Evolutionary conservation across 2,329 filamentous ascomycete species (phyloP), one percentile per base, ranked within the genome.

Genomic region (Talaromyces sp.): DNA sequence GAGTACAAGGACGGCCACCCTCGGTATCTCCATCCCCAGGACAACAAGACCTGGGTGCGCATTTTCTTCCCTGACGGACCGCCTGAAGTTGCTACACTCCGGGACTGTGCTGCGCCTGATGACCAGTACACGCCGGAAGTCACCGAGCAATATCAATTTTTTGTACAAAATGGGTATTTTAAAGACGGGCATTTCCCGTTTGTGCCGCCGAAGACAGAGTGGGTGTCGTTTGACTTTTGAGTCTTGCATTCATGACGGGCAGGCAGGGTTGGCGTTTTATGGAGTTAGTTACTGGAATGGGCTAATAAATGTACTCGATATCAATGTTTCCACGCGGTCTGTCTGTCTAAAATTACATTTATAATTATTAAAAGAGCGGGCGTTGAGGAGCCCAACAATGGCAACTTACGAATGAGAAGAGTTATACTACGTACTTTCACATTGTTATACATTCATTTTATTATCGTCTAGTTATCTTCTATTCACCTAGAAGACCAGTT

Each of bases 161-260:
- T 92, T 70, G 78, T 81, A 52, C 79, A 85, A 64, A 84, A 83
- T 21, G 90, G 90, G 0, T 74, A 72, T 32, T 96, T 96, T 72
- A 80, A 83, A 48, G 85, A 85, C 38, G 88, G 87, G 0, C 68
- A 86, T 7, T 88, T 96, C 77, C 92, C 92, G 0, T 81, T 88
- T 66, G 77, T 91, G 52, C 90, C 92, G 21, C 92, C 92, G 0
- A 87, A 87, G 74, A 81, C 85, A 63, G 91, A 93, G 69, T 93
- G 87, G 80, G 87, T 86, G 65, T 74, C 78, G 29, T 93, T 88
- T 83, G 85, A 91, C 69, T 87, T 93, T 67, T 92, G 73, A 77
- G 24, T 46, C 24, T 35, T 55, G 53, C 12, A 17, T 32, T 35
- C 26, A n/a, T 43, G 21, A 35, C 14, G 26, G 4, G 9, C 19